Conservation (phyloP, 768 basidiomycete species). For the Fomitopsis pulvina region DNA sequence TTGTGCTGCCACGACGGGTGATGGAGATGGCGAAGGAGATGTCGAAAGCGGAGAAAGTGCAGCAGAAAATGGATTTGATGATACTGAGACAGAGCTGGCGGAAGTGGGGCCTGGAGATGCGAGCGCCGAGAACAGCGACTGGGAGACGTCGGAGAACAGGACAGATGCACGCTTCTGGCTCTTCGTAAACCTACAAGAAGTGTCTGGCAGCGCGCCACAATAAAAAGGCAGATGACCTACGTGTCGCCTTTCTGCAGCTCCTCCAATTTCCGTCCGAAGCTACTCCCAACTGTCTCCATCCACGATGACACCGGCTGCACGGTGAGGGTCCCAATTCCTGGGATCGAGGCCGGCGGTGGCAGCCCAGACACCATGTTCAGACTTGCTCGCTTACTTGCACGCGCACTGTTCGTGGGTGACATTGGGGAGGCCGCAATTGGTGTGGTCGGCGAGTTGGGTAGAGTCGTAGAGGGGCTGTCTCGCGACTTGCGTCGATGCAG, state of each 20-base stretch:
- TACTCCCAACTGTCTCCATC: conserved; percentile 37
- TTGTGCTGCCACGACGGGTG: conserved; percentile 13
- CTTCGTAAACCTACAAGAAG: conserved; percentile 47
- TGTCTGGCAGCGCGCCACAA: background rate
- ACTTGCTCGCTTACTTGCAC: conserved; percentile 10
- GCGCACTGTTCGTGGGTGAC: conserved; percentile 4
- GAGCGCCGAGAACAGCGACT: conserved; percentile 44
- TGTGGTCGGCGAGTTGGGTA: conserved; percentile 3
- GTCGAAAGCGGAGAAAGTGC: conserved; percentile 12
- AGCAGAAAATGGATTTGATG: conserved; percentile 12
- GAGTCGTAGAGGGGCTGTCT: conserved; percentile 11
- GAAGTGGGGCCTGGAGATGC: conserved; percentile 26
- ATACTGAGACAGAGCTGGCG: conserved; percentile 13
- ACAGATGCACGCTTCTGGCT: conserved; percentile 63
- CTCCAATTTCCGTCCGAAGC: conserved; percentile 53
- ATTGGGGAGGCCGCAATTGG: conserved; percentile 18
- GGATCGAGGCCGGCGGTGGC: conserved; percentile 32
- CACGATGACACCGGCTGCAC: conserved; percentile 24
- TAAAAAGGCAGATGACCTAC: conserved; percentile 32
- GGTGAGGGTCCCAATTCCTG: conserved; percentile 30
- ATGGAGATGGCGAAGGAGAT: conserved; percentile 6
- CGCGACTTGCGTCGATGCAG: conserved; percentile 24
- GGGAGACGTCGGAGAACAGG: conserved; percentile 59
- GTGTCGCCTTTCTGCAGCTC: conserved; percentile 47
- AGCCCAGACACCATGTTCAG: conserved; percentile 13